Percentiles rank a stretch among this genome's conserved stretches.
Evolutionary conservation across 331 rosid species (phyloP).

Genomic region (Cydonia oblonga): DNA sequence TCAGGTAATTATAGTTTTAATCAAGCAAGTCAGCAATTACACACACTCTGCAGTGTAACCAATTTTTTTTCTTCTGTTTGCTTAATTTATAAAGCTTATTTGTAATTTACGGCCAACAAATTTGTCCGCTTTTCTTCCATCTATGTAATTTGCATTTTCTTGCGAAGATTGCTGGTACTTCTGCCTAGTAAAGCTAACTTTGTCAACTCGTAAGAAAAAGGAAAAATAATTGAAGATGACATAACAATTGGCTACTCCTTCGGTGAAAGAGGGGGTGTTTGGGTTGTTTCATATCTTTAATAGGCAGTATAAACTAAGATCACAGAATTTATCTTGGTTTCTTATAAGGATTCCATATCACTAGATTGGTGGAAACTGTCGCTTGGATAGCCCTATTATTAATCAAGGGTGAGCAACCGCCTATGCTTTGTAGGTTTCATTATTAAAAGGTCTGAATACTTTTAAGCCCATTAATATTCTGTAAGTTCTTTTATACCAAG

Average conservation of each 20-base stretch:
- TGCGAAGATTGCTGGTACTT: neutral
- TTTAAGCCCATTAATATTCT: neutral
- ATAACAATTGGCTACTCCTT: neutral
- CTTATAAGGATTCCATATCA: no score
- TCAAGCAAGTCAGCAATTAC: neutral
- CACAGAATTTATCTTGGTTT: no score
- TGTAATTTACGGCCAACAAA: neutral
- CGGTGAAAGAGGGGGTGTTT: neutral
- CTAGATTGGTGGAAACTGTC: no score
- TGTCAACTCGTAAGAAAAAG: neutral
- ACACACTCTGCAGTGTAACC: neutral
- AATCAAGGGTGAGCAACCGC: no score
- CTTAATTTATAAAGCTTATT: neutral
- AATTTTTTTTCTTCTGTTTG: neutral
- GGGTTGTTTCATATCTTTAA: neutral
- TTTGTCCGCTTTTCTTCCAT: neutral
- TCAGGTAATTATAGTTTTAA: slow-evolving; percentile 44
- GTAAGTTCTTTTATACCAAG: neutral
- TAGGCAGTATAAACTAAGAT: no score
- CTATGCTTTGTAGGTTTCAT: neutral
- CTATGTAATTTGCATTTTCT: neutral
- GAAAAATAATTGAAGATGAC: neutral
- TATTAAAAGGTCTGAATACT: neutral
- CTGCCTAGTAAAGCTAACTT: neutral
- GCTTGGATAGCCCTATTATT: no score